A percentile compares a stretch with the other conserved stretches of the same genome.
These are phyloP conservation scores for Rheum nobile DNA, from an alignment of 148 eudicot species.

Conservation along the genomic window DNA sequence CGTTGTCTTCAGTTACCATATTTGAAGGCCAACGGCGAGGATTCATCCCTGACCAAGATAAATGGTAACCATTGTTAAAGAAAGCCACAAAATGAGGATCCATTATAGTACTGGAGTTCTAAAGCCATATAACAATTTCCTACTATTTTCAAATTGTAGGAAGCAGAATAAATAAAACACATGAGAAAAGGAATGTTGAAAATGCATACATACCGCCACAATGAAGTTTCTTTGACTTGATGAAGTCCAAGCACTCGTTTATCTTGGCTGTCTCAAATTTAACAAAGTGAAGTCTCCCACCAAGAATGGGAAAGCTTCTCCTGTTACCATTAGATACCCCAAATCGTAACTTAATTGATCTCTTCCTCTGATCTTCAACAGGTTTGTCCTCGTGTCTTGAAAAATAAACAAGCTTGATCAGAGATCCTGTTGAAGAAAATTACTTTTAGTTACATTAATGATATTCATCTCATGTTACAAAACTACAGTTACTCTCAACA, in stretches of 20 bases:
- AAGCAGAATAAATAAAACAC: neutral
- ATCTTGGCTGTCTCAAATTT: conserved; percentile 91
- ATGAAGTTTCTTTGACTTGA: conserved; percentile 92
- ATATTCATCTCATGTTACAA: neutral
- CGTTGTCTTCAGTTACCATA: conserved; percentile 41
- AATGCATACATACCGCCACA: conserved; percentile 54
- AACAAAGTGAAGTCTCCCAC: conserved; percentile 95
- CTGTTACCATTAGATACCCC: conserved; percentile 56
- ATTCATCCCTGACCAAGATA: conserved; percentile 42
- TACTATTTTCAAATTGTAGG: neutral
- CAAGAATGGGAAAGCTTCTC: conserved; percentile 90
- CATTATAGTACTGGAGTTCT: neutral
- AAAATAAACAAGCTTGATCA: conserved; percentile 87
- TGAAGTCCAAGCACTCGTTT: conserved; percentile 86
- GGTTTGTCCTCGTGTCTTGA: conserved; percentile 85
- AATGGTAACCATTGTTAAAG: neutral
- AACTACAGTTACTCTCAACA: neutral
- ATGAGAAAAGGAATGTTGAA: conserved; percentile 1
- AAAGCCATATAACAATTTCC: neutral
- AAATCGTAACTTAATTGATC: conserved; percentile 46
- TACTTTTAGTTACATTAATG: neutral
- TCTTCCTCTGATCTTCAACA: conserved; percentile 60
- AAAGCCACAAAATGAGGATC: neutral
- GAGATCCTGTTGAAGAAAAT: conserved; percentile 48
- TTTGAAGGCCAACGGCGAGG: conserved; percentile 54